Percentiles rank a stretch among this genome's conserved stretches.
These are phyloP conservation scores for Quercus engelmannii DNA, from an alignment of 306 rosid genomes.

Conservation along the genomic window DNA sequence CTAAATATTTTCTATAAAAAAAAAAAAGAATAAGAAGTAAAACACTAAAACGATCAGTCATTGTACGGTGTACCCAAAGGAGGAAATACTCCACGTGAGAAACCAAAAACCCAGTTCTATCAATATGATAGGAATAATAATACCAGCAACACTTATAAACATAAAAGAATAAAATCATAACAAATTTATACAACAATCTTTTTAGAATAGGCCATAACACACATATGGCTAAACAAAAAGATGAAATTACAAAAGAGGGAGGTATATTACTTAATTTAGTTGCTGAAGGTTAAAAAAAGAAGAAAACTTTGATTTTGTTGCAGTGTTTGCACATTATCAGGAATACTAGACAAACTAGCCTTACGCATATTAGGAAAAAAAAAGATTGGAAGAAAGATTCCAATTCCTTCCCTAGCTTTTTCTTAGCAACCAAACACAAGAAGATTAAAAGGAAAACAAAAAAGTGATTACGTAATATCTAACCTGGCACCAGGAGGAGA, in stretches of 20 bases:
- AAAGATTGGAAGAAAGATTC: not conserved
- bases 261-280: not conserved
- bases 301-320: not conserved
- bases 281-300: not conserved
- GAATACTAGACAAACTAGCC: not conserved
- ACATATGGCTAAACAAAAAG: not conserved
- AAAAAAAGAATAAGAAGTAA: too few relatives aligned
- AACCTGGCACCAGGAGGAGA: constrained; percentile 56
- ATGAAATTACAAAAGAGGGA: not conserved
- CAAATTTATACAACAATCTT: too few relatives aligned
- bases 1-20: too few relatives aligned
- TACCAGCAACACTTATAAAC: too few relatives aligned
- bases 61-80: not conserved
- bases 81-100: not conserved
- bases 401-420: not conserved
- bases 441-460: not conserved
- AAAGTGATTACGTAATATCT: not conserved
- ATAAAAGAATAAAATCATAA: too few relatives aligned
- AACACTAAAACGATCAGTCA: not conserved
- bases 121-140: too few relatives aligned
- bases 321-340: not conserved
- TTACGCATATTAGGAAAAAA: not conserved
- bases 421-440: constrained; percentile 5
- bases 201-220: too few relatives aligned
- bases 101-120: not conserved